phyloP scores from a whole-genome alignment of 495 filamentous ascomycete genomes.

The Rhypophila decipiens region DNA sequence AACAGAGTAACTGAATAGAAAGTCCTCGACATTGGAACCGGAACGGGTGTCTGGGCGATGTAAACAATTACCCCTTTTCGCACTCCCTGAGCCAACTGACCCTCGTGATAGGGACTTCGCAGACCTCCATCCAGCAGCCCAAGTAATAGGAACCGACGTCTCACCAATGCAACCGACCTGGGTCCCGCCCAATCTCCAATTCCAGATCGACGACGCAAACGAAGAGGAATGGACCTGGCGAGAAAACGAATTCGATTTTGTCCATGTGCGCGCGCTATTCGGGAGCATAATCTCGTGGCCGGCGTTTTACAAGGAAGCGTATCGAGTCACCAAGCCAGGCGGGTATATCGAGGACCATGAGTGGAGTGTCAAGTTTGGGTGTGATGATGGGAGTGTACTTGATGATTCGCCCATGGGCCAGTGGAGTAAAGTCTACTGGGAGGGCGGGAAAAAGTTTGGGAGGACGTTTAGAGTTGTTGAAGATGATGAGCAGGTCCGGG shows the following conservation, averaged over 20 bases:
- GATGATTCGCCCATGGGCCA: conserved; percentile 8
- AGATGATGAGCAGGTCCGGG: conserved; percentile 23
- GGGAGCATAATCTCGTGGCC: conserved; percentile 50
- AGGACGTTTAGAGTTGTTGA: conserved; percentile 11
- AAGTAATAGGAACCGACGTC: conserved; percentile 61
- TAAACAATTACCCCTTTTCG: conserved; percentile 7
- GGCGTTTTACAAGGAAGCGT: conserved; percentile 30
- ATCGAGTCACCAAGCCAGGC: conserved; percentile 13
- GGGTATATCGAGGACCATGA: conserved; percentile 22
- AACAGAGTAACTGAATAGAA: conserved; percentile 25
- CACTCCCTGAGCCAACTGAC: not conserved
- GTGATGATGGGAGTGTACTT: conserved; percentile 14
- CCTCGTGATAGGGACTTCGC: conserved; percentile 24
- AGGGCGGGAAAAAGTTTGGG: conserved; percentile 10
- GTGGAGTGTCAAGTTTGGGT: conserved; percentile 14
- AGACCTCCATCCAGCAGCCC: conserved; percentile 45
- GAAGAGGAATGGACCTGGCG: conserved; percentile 40
- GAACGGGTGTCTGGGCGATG: conserved; percentile 42
- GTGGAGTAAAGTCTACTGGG: conserved; percentile 14
- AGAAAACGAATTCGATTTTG: conserved; percentile 49
- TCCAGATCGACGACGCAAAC: conserved; percentile 48
- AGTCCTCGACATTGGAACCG: conserved; percentile 61
- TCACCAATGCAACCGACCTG: conserved; percentile 48
- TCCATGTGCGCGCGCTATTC: conserved; percentile 49
- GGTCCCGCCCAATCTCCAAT: conserved; percentile 44